These are phyloP conservation scores for Jackrogersella minutella DNA, from an alignment of 495 filamentous ascomycete genomes.

Conservation along the genomic window DNA sequence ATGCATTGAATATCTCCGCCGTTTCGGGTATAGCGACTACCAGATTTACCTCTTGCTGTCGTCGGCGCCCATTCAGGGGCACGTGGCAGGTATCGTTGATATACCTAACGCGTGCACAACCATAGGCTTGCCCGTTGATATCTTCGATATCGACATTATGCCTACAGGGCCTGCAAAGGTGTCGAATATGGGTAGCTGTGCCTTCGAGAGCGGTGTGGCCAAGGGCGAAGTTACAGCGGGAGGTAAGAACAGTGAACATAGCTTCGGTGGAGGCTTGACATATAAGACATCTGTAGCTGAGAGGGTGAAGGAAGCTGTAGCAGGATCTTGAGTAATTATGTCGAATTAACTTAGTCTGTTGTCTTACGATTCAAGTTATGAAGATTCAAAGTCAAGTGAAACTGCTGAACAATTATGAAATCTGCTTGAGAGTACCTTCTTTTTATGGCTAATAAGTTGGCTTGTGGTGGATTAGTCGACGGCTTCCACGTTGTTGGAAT, in stretches of 20 bases:
- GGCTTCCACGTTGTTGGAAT: not conserved
- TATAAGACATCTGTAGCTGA: slow-evolving; percentile 47
- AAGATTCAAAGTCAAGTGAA: too few species aligned
- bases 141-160: slow-evolving; percentile 93
- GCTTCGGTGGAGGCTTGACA: slow-evolving; percentile 61
- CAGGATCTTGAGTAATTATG: slow-evolving; percentile 1
- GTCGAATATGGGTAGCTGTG: slow-evolving; percentile 79
- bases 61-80: slow-evolving; percentile 90
- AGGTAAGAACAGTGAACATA: slow-evolving; percentile 56
- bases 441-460: too few species aligned
- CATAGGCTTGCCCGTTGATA: slow-evolving; percentile 89
- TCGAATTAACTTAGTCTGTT: not conserved
- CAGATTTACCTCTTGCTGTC: slow-evolving; percentile 91
- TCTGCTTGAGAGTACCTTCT: too few species aligned
- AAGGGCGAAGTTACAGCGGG: slow-evolving; percentile 53
- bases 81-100: slow-evolving; percentile 93
- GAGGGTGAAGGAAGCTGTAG: slow-evolving; percentile 21
- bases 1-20: slow-evolving; percentile 82
- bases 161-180: slow-evolving; percentile 68
- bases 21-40: slow-evolving; percentile 78
- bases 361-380: too few species aligned
- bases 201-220: slow-evolving; percentile 66
- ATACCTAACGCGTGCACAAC: slow-evolving; percentile 88
- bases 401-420: too few species aligned
- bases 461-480: too few species aligned